A percentile compares a stretch with the other conserved stretches of the same genome.
These are phyloP conservation scores for Panicum miliaceum DNA, from an alignment of 176 grass and related monocot genomes.

Conservation along the genomic window DNA sequence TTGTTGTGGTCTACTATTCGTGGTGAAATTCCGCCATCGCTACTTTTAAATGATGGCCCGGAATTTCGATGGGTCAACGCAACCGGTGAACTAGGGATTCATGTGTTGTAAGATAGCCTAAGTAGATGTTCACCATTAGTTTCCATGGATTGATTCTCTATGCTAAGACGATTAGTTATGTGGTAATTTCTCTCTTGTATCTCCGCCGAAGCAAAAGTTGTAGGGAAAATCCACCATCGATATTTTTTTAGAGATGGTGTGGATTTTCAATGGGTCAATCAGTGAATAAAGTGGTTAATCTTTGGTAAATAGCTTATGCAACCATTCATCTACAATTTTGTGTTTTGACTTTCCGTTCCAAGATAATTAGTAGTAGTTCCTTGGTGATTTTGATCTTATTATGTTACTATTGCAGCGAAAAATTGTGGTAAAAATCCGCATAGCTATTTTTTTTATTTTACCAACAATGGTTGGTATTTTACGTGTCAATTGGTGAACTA, in stretches of 20 bases:
- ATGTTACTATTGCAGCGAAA: background rate
- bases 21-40: constrained; percentile 35
- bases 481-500: background rate
- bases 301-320: background rate
- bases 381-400: background rate
- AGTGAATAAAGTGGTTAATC: background rate
- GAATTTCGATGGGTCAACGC: constrained; percentile 22
- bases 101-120: constrained; percentile 22
- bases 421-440: background rate
- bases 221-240: background rate
- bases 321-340: background rate
- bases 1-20: background rate
- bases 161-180: background rate
- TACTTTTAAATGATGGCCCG: constrained; percentile 35
- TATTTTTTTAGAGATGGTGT: constrained; percentile 10
- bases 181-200: background rate
- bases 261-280: background rate
- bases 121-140: constrained; percentile 4
- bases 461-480: too few relatives aligned
- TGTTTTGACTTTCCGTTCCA: constrained; percentile 11
- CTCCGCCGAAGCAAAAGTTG: background rate
- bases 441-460: background rate
- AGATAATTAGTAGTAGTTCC: constrained; percentile 13
- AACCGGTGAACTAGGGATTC: constrained; percentile 16
- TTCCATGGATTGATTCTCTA: background rate